A percentile compares a stretch with the other conserved stretches of the same genome.
These are phyloP conservation scores for Cyclaneusma minus DNA, from an alignment of 2,329 filamentous ascomycete species.

Conservation along the genomic window DNA sequence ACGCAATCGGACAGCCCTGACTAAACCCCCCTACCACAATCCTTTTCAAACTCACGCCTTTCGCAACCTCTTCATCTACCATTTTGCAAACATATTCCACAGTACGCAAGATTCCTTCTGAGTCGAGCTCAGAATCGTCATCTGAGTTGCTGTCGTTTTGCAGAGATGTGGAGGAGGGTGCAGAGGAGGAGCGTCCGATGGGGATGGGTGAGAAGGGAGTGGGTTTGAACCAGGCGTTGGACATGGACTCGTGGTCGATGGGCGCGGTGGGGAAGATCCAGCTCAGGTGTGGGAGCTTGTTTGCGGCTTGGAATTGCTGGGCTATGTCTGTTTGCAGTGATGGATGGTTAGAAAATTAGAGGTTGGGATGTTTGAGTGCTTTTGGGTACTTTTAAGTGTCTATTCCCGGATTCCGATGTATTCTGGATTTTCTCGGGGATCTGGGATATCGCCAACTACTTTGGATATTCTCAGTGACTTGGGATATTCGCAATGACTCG, in stretches of 20 bases:
- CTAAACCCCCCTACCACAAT: constrained; percentile 78
- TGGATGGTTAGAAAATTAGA: neutral
- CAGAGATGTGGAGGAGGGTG: constrained; percentile 20
- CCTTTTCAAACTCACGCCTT: constrained; percentile 62
- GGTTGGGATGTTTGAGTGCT: too few species aligned
- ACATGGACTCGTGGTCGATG: constrained; percentile 26
- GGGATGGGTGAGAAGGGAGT: constrained; percentile 23
- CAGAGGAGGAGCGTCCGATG: constrained; percentile 7
- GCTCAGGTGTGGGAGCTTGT: constrained; percentile 29
- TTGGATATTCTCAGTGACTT: too few species aligned
- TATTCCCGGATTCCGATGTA: too few species aligned
- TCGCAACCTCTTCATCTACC: constrained; percentile 62
- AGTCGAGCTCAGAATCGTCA: constrained; percentile 40
- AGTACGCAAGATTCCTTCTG: constrained; percentile 54
- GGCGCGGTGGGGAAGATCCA: constrained; percentile 34
- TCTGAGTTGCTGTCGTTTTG: constrained; percentile 27
- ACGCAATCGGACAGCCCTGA: constrained; percentile 69
- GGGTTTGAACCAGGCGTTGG: constrained; percentile 30
- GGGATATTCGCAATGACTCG: too few species aligned
- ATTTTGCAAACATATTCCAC: constrained; percentile 61
- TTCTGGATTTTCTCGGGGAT: too few species aligned
- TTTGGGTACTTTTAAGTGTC: too few species aligned
- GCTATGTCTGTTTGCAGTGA: constrained; percentile 20
- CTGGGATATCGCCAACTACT: too few species aligned
- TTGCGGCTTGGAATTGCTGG: constrained; percentile 29